phyloP scores from a whole-genome alignment of 2,329 filamentous ascomycete genomes.

The Atkinsonella hypoxylon region DNA sequence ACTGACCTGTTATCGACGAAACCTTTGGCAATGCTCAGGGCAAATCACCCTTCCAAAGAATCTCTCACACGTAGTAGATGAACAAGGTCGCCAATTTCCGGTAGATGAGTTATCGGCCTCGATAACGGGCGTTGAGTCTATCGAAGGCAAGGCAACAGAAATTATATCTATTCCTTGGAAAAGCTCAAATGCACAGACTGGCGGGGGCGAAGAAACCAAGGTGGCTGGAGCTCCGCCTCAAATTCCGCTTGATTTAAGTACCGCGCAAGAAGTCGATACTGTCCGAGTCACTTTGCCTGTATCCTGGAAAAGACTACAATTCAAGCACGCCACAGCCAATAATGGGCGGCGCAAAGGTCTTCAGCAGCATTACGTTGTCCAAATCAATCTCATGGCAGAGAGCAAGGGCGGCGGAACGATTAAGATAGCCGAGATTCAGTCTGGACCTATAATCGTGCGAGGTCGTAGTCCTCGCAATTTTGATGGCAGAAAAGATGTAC shows the following conservation, averaged over 20 bases:
- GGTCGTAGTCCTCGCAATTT: slow-evolving; percentile 91
- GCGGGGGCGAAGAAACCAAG: slow-evolving; percentile 35
- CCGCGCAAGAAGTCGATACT: slow-evolving; percentile 61
- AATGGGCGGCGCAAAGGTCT: slow-evolving; percentile 88
- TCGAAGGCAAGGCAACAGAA: slow-evolving; percentile 82
- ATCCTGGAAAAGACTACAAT: slow-evolving; percentile 88
- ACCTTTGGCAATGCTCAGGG: slow-evolving; percentile 89
- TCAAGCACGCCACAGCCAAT: slow-evolving; percentile 92
- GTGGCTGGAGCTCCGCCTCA: slow-evolving; percentile 38
- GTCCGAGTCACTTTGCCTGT: slow-evolving; percentile 71
- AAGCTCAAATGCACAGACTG: slow-evolving; percentile 48
- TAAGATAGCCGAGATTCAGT: slow-evolving; percentile 73
- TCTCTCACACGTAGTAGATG: slow-evolving; percentile 55
- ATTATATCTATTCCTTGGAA: slow-evolving; percentile 98
- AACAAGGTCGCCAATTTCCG: slow-evolving; percentile 67
- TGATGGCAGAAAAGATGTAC: slow-evolving; percentile 77
- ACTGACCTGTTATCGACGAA: slow-evolving; percentile 87
- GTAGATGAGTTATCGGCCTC: slow-evolving; percentile 69
- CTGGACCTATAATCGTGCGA: slow-evolving; percentile 87
- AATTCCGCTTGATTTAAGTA: slow-evolving; percentile 40
- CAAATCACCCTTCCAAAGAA: slow-evolving; percentile 68
- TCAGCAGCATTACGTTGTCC: slow-evolving; percentile 88
- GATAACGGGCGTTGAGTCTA: slow-evolving; percentile 79
- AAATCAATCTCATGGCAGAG: slow-evolving; percentile 71
- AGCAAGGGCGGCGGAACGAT: slow-evolving; percentile 54